Evolutionary conservation across 2,329 filamentous ascomycete species (phyloP).

Genomic region (Metarhizium sp.): DNA sequence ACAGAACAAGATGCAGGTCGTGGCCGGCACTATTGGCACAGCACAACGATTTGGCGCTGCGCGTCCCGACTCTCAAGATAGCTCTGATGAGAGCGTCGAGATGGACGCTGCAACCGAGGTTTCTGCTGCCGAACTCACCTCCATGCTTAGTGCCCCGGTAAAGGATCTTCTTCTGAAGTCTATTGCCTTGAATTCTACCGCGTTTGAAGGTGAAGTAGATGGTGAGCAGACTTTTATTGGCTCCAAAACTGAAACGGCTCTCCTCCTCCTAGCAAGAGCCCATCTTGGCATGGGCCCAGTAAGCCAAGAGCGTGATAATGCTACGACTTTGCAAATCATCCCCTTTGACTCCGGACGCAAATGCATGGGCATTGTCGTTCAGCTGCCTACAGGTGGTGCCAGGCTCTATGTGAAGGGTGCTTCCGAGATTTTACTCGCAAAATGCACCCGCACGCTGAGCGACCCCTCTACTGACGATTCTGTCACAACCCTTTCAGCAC

Average conservation of each 20-base stretch:
- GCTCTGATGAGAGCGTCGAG: conserved; percentile 13
- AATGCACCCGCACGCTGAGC: conserved; percentile 42
- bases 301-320: conserved; percentile 52
- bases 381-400: conserved; percentile 39
- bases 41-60: conserved; percentile 43
- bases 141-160: conserved; percentile 34
- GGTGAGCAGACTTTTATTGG: conserved; percentile 60
- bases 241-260: conserved; percentile 68
- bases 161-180: conserved; percentile 49
- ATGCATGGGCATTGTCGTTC: conserved; percentile 55
- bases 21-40: conserved; percentile 49
- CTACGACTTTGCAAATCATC: conserved; percentile 53
- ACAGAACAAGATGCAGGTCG: conserved; percentile 61
- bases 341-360: conserved; percentile 71
- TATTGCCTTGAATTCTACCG: conserved; percentile 60
- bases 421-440: conserved; percentile 51
- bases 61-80: conserved; percentile 13
- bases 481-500: conserved; percentile 34
- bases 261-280: conserved; percentile 60
- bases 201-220: conserved; percentile 66
- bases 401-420: conserved; percentile 56
- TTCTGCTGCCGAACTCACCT: conserved; percentile 35
- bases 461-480: conserved; percentile 38
- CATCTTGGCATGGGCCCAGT: conserved; percentile 59
- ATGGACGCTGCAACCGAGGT: conserved; percentile 26